Base-by-base conservation (phyloP, 768 basidiomycete genomes). In the Rhizopogon vesiculosus region DNA sequence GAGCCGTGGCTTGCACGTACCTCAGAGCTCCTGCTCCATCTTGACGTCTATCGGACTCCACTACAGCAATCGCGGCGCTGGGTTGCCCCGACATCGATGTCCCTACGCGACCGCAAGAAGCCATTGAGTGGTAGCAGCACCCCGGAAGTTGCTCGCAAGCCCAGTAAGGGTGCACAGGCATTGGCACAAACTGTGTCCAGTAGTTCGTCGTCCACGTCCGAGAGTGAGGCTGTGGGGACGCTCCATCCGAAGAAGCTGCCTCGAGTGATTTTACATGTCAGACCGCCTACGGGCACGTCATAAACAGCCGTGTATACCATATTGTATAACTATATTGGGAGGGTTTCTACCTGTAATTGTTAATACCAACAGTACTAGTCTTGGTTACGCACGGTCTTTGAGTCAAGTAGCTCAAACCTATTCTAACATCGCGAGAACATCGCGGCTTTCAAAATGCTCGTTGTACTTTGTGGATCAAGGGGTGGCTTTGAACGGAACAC, bases 1-100 rank as follows among this genome's bases (percentile, higher is more conserved):
- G 81, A 83, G 5, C 70, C 70, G 3, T 91, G 88, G 89, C 65
- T 91, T 16, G 75, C 80, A 29, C 80, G 82, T 12, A 74, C 86
- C 0, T 48, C 81, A 61, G 66, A 40, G 45, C 62, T 44, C 7
- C 58, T 60, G n/a, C 52, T 52, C 7, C 59, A 39, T 42, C 67
- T 48, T 39, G 64, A 55, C 33, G 56, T 45, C 13, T 57, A 49
- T 59, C 2, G 52, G 40, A 22, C 59, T 35, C 8, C 42, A 28
- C 58, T 42, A 16, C 55, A 22, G n/a, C 51, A 35, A 31, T 49
- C 45, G 12, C 31, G 52, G 6, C 53, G 18, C 18, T 55, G 64
- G 45, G 57, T 67, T 3, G 70, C 76, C 1, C 68, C 74, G 3
- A 73, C 74, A 7, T 72, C 76, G 12, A 76, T 74, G 70, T 76